phyloP scores from a whole-genome alignment of 164 flowering plant species.

The Annona squamosa region DNA sequence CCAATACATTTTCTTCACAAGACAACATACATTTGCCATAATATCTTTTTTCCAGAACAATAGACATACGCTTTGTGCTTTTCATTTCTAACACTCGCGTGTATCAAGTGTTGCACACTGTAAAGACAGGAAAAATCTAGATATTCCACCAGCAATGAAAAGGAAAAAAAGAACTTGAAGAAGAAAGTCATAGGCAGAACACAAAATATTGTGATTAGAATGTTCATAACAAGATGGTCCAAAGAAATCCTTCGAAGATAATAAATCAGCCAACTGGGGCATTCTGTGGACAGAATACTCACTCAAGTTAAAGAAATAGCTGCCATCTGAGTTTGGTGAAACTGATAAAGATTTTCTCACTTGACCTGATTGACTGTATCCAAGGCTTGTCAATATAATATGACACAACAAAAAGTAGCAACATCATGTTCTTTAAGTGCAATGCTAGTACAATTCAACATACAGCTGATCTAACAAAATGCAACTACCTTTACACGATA shows the following conservation, averaged over 20 bases:
- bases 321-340: slow-evolving; percentile 49
- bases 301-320: slow-evolving; percentile 65
- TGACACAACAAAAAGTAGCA: not conserved
- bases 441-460: not conserved
- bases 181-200: not conserved
- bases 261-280: not conserved
- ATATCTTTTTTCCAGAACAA: not conserved
- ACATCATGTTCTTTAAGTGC: not conserved
- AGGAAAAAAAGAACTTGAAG: too few species aligned
- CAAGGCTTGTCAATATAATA: slow-evolving; percentile 1
- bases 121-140: too few species aligned
- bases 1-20: too few species aligned
- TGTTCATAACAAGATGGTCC: not conserved
- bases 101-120: too few species aligned
- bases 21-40: too few species aligned
- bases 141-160: too few species aligned
- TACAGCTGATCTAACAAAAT: not conserved
- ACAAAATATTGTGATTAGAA: not conserved
- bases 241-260: not conserved
- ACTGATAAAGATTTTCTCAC: slow-evolving; percentile 67
- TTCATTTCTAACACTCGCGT: too few species aligned
- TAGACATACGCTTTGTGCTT: not conserved
- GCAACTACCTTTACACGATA: not conserved
- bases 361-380: slow-evolving; percentile 79
- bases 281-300: slow-evolving; percentile 21